Evolutionary conservation across 495 filamentous ascomycete species (phyloP).

Genomic region (Aspergillus hancockii): DNA sequence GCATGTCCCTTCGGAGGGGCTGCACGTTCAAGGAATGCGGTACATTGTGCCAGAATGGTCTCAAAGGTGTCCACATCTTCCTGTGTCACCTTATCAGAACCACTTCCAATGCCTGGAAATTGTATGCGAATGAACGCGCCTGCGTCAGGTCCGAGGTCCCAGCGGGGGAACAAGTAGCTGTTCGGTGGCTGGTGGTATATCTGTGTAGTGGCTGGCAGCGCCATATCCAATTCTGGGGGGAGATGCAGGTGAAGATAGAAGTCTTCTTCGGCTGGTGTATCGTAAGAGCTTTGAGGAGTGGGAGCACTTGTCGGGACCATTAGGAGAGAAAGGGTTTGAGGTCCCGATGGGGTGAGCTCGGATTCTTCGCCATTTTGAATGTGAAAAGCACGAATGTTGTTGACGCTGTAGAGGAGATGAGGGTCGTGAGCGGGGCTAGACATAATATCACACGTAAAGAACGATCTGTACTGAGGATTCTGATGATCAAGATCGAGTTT

Average conservation of each 20-base stretch:
- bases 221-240: constrained; percentile 89
- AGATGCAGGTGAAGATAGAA: constrained; percentile 94
- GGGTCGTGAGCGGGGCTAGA: constrained; percentile 55
- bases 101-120: constrained; percentile 72
- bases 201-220: constrained; percentile 87
- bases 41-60: constrained; percentile 93
- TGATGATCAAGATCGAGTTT: no score
- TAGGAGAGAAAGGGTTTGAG: constrained; percentile 84
- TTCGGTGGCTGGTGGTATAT: constrained; percentile 90
- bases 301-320: constrained; percentile 88
- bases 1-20: constrained; percentile 54
- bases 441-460: constrained; percentile 5
- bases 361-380: constrained; percentile 84
- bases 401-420: constrained; percentile 79
- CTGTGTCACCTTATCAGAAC: constrained; percentile 66
- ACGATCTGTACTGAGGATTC: not conserved
- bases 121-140: constrained; percentile 90
- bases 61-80: constrained; percentile 96
- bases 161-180: constrained; percentile 89
- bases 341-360: constrained; percentile 77
- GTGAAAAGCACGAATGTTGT: constrained; percentile 82
- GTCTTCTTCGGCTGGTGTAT: constrained; percentile 69
- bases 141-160: constrained; percentile 83
- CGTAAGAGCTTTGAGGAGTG: constrained; percentile 62
- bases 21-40: constrained; percentile 83